Evolutionary conservation across 2,329 filamentous ascomycete species (phyloP), one percentile per base, ranked within the genome.

Genomic region (Ophiostoma perfectum): DNA sequence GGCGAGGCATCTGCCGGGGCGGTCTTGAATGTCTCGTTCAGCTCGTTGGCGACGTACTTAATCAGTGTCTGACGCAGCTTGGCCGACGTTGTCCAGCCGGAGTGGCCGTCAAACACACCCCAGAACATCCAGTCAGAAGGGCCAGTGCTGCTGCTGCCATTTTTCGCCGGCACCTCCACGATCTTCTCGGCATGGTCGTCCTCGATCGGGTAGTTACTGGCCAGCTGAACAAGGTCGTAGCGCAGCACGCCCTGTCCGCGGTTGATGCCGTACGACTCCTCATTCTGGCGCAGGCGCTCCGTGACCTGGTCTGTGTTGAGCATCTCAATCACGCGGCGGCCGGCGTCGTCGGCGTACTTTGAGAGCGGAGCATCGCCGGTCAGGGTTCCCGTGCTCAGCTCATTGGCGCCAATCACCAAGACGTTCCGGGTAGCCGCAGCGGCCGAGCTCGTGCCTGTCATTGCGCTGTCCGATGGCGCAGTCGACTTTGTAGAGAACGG

Each of bases 141-240:
- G 18, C 82, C 72, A 16, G 84, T 82, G 49, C 83, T 77, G 38
- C 74, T 75, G 45, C 71, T 74, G 79, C 76, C 84, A 6, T 38
- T 66, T 14, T 44, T 44, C 67, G 84, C 84, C 4, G 92, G 90
- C 8, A 97, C 87, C 78, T 98, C 92, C 64, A 99, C 92, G 75
- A 98, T 97, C 84, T 97, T 96, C 81, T 99, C 95, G 66, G 93
- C 91, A 76, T 99, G 95, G 76, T 99, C 96, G 75, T 99, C 95
- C 80, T 99, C 95, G 70, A 99, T 99, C 0, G 95, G 95, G 74
- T 96, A 92, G 78, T 99, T 99, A 81, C 92, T 97, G 9, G 94
- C 91, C 70, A 98, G 85, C 78, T 99, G 95, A 38, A 95, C 93
- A 8, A 97, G 83, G 78, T 99, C 95, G 76, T 99, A 99, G 73